Evolutionary conservation across 495 filamentous ascomycete species (phyloP).

Genomic region (Cladorrhinum samala): DNA sequence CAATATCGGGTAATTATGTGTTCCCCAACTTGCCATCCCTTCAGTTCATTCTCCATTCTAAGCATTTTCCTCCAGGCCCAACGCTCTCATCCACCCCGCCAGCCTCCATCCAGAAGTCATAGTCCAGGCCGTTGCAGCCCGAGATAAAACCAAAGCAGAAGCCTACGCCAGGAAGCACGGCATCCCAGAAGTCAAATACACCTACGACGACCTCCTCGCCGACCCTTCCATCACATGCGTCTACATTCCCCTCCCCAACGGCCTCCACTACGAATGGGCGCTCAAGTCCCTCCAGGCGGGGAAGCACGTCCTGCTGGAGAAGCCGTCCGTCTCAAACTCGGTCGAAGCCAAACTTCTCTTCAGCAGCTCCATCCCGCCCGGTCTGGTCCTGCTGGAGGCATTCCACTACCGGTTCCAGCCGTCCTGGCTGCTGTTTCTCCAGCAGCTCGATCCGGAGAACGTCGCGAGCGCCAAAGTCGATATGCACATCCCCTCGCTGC

Average conservation of each 20-base stretch:
- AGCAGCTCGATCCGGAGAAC: slow-evolving; percentile 33
- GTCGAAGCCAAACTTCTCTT: slow-evolving; percentile 43
- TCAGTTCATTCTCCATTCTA: neutral
- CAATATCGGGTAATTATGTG: slow-evolving; percentile 33
- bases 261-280: slow-evolving; percentile 51
- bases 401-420: slow-evolving; percentile 54
- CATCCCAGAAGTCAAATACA: slow-evolving; percentile 48
- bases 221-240: slow-evolving; percentile 47
- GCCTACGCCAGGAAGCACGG: slow-evolving; percentile 51
- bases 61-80: slow-evolving; percentile 33
- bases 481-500: slow-evolving; percentile 24
- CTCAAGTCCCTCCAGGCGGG: slow-evolving; percentile 43
- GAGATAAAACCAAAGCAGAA: slow-evolving; percentile 45
- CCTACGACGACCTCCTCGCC: slow-evolving; percentile 50
- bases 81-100: slow-evolving; percentile 50
- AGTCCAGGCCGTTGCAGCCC: slow-evolving; percentile 52
- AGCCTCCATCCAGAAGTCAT: slow-evolving; percentile 54
- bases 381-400: slow-evolving; percentile 53
- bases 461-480: slow-evolving; percentile 32
- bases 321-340: slow-evolving; percentile 48
- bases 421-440: slow-evolving; percentile 45
- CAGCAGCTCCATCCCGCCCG: slow-evolving; percentile 27
- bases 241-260: slow-evolving; percentile 48
- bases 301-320: slow-evolving; percentile 57
- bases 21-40: neutral